These are phyloP conservation scores for Drosera capensis DNA, from an alignment of 148 eudicot genomes.

Conservation along the genomic window DNA sequence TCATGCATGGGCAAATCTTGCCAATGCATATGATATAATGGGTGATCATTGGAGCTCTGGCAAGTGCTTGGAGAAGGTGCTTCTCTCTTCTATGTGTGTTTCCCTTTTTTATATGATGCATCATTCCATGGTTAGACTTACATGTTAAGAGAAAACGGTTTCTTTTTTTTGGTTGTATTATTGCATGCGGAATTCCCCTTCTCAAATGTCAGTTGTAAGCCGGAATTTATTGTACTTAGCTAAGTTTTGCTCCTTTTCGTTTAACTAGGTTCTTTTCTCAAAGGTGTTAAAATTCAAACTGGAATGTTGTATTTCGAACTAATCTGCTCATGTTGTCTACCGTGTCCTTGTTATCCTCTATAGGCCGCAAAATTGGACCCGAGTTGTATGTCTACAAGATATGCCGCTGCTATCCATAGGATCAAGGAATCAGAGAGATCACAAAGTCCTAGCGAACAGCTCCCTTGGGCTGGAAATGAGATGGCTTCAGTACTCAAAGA, in stretches of 20 bases:
- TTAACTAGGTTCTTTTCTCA: too few species aligned
- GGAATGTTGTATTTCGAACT: too few species aligned
- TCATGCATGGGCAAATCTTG: conserved; percentile 89
- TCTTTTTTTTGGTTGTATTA: too few species aligned
- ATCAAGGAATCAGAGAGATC: conserved; percentile 85
- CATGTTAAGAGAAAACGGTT: too few species aligned
- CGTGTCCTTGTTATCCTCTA: conserved; percentile 1
- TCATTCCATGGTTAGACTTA: too few species aligned
- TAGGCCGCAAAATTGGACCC: conserved; percentile 95
- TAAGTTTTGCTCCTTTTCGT: too few species aligned
- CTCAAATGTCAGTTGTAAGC: too few species aligned
- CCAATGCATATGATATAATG: conserved; percentile 58
- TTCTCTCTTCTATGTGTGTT: too few species aligned
- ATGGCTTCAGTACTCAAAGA: conserved; percentile 91
- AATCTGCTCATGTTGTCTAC: neutral
- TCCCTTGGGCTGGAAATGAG: conserved; percentile 91
- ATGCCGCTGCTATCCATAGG: conserved; percentile 81
- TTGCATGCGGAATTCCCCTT: too few species aligned
- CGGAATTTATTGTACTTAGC: too few species aligned
- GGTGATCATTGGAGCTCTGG: conserved; percentile 71
- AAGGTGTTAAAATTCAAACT: too few species aligned
- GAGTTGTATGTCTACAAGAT: conserved; percentile 81
- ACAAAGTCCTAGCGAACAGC: conserved; percentile 78
- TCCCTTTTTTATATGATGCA: too few species aligned
- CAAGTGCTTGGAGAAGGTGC: conserved; percentile 94